These are phyloP conservation scores for Candida anutae DNA, from an alignment of 1,139 yeast genomes.

Conservation along the genomic window DNA sequence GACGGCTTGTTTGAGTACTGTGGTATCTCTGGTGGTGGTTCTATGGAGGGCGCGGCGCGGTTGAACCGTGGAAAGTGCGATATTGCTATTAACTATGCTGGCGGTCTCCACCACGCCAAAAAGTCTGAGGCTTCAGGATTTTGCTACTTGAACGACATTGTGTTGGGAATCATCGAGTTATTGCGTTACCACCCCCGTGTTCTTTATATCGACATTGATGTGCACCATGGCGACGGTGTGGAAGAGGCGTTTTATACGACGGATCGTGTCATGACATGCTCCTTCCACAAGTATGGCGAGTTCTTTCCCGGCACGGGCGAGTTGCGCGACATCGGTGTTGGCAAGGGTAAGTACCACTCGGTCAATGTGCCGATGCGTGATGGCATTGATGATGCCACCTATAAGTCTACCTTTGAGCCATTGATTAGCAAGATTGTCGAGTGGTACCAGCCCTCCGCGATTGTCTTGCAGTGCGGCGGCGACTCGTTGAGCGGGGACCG, in stretches of 20 bases:
- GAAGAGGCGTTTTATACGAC: slow-evolving; percentile 97
- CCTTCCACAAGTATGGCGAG: slow-evolving; percentile 95
- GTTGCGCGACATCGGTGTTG: slow-evolving; percentile 80
- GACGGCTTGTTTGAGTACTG: slow-evolving; percentile 95
- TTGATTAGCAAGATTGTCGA: slow-evolving; percentile 74
- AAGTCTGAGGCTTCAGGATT: slow-evolving; percentile 94
- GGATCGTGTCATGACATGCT: slow-evolving; percentile 95
- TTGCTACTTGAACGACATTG: slow-evolving; percentile 84
- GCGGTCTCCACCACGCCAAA: slow-evolving; percentile 95
- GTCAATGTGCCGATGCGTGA: slow-evolving; percentile 87
- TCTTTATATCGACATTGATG: slow-evolving; percentile 91
- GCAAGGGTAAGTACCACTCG: slow-evolving; percentile 80
- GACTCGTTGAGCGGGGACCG: slow-evolving; percentile 90
- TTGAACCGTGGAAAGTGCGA: slow-evolving; percentile 90
- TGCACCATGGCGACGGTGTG: slow-evolving; percentile 98
- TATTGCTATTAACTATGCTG: slow-evolving; percentile 94
- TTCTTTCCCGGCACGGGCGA: slow-evolving; percentile 97
- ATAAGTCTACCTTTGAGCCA: slow-evolving; percentile 83
- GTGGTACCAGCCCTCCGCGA: slow-evolving; percentile 91
- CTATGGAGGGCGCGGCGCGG: slow-evolving; percentile 95
- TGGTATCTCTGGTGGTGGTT: slow-evolving; percentile 91
- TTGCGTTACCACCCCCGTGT: slow-evolving; percentile 90
- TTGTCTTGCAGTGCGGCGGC: slow-evolving; percentile 89
- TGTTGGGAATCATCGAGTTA: slow-evolving; percentile 81
- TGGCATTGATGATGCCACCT: slow-evolving; percentile 87